Conservation (phyloP, 1,284 basidiomycete genomes). For the Trichosporon sp. region DNA sequence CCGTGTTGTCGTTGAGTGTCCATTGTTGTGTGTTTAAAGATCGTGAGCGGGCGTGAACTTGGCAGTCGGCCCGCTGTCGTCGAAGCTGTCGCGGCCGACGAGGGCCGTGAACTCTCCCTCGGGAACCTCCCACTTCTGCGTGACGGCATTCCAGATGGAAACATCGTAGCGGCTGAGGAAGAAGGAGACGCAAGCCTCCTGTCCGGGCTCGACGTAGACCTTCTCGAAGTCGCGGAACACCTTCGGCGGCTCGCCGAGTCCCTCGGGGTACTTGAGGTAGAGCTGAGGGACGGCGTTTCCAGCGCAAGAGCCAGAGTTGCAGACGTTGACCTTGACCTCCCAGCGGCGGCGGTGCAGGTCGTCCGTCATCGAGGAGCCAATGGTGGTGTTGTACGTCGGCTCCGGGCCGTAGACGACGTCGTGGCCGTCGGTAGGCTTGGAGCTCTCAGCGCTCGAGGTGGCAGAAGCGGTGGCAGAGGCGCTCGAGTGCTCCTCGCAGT, state of each 20-base stretch:
- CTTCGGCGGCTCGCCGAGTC: conserved; percentile 53
- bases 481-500: conserved; percentile 4
- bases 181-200: conserved; percentile 47
- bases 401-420: conserved; percentile 4
- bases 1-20: conserved; percentile 13
- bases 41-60: conserved; percentile 30
- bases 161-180: conserved; percentile 55
- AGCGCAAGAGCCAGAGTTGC: conserved; percentile 56
- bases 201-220: conserved; percentile 51
- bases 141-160: conserved; percentile 56
- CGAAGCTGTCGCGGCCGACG: conserved; percentile 38
- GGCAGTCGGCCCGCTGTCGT: conserved; percentile 26
- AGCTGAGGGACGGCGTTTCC: conserved; percentile 58
- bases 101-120: conserved; percentile 51
- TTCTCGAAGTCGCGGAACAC: conserved; percentile 54
- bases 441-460: neutral
- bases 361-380: neutral
- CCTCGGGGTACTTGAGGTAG: conserved; percentile 55
- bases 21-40: conserved; percentile 15
- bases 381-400: conserved; percentile 5
- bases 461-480: neutral
- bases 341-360: conserved; percentile 53
- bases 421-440: neutral
- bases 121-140: conserved; percentile 55
- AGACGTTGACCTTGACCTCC: conserved; percentile 55